These are phyloP conservation scores for Scleromitrula shiraiana DNA, from an alignment of 2,329 filamentous ascomycete species.

Conservation along the genomic window DNA sequence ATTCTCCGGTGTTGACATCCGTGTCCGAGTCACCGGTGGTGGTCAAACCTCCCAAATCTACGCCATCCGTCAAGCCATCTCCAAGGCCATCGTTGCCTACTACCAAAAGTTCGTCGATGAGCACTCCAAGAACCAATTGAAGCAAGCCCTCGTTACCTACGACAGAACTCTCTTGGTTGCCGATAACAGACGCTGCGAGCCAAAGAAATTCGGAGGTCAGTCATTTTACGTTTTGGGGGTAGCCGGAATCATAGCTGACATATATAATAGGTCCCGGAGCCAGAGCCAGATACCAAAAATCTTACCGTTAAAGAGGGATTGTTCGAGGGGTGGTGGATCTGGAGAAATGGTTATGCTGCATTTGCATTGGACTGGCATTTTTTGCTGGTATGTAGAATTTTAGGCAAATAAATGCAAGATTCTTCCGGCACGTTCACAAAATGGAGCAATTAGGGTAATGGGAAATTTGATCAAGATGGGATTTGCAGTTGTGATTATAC, in stretches of 20 bases:
- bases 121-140: constrained; percentile 99
- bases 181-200: constrained; percentile 98
- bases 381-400: constrained; percentile 30
- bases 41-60: constrained; percentile 97
- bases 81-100: constrained; percentile 96
- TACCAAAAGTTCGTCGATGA: constrained; percentile 99
- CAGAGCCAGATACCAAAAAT: constrained; percentile 96
- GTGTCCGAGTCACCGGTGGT: constrained; percentile 92
- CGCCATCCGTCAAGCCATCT: constrained; percentile 97
- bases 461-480: constrained; percentile 5
- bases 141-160: constrained; percentile 93
- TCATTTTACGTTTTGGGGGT: constrained; percentile 6
- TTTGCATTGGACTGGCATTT: constrained; percentile 30
- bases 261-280: constrained; percentile 76
- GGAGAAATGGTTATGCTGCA: constrained; percentile 29
- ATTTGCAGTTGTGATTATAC: neutral
- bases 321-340: constrained; percentile 22
- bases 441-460: constrained; percentile 12
- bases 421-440: constrained; percentile 23
- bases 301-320: constrained; percentile 72
- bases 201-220: constrained; percentile 73
- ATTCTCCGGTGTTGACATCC: constrained; percentile 94
- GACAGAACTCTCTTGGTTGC: constrained; percentile 96
- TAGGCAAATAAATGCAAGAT: constrained; percentile 29
- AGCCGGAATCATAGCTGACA: constrained; percentile 16